Evolutionary conservation across 2,329 filamentous ascomycete genomes (phyloP), one percentile per base, ranked within the genome.

Genomic region (Fusarium sp.): DNA sequence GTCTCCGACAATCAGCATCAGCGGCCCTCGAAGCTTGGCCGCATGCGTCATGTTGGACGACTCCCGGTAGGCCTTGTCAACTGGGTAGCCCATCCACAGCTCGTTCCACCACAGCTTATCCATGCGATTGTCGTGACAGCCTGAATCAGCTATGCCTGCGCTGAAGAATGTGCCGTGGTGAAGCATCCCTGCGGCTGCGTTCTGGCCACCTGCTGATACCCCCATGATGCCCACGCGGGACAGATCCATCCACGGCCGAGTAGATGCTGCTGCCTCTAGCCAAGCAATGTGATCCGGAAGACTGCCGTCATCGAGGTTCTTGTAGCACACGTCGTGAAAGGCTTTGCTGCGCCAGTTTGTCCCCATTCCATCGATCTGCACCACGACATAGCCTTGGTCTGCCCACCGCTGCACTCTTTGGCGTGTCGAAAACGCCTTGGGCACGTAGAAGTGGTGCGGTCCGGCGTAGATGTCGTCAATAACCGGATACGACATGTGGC

Each of bases 81-180:
- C 66, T 2, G 72, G 72, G 29, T 70, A 72, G 3, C 72, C 71
- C 70, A 74, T 73, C 67, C 69, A 74, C 37, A 69, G 45, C 48
- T 74, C 72, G 23, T 70, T 72, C 72, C 72, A 74, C 63, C 68
- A 69, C 9, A 73, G 15, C 49, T 69, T 68, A 35, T 70, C 71
- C 66, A 74, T 68, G 2, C 72, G 68, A 15, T 74, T 73, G 17
- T 74, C 71, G 45, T 74, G 71, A 6, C 66, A 71, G 3, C 72
- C 72, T 9, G 67, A 65, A 37, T 71, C 65, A 11, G 72, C 66
- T 5, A 65, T 55, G 0, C 69, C 72, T 1, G 63, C 71, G 33
- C 62, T 71, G 48, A 72, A 74, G 29, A 74, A 74, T 33, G 65
- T 61, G 15, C 56, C 41, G 41, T 72, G 69, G 33, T 70, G 67